Evolutionary conservation across 2,329 filamentous ascomycete genomes (phyloP), one percentile per base, ranked within the genome.

Genomic region (Hymenoscyphus repandus): DNA sequence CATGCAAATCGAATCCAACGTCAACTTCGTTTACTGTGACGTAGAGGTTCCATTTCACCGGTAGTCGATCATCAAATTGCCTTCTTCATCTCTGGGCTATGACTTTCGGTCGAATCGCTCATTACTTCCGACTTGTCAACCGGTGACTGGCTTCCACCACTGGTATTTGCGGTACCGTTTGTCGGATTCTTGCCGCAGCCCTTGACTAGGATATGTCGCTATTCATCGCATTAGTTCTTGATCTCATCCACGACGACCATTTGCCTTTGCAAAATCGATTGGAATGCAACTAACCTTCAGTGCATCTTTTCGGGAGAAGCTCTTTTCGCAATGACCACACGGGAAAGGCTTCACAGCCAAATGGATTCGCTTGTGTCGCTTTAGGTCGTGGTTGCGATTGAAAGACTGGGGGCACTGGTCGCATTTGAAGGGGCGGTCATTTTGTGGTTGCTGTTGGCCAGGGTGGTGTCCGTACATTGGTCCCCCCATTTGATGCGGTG

Each of bases 291-390:
- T 81, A 62, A 97, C 93, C 88, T 97, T 97, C 30, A 99, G 74
- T 9, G 93, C 93, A 69, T 97, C 93, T 68, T 97, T 97, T 53
- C 93, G 79, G 2, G 91, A 96, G 65, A 99, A 99, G 66, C 88
- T 93, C 79, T 97, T 97, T 55, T 95, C 90, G 67, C 93, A 99
- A 64, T 86, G 86, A 6, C 75, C 81, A 68, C 93, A 99, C 0
- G 91, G 91, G 68, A 92, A 97, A 0, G 93, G 93, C 75, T 99
- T 99, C 37, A 97, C 89, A 0, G 90, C 88, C 51, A 97, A 71
- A 69, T 99, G 93, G 52, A 97, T 97, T 45, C 90, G 77, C 75
- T 96, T 96, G 69, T 99, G 93, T 46, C 93, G 80, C 72, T 99
- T 99, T 61, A 97, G 70, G 65, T 97, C 93, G 65, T 97, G 93